phyloP scores from a whole-genome alignment of 768 basidiomycete genomes.

The Tulasnella calospora region DNA sequence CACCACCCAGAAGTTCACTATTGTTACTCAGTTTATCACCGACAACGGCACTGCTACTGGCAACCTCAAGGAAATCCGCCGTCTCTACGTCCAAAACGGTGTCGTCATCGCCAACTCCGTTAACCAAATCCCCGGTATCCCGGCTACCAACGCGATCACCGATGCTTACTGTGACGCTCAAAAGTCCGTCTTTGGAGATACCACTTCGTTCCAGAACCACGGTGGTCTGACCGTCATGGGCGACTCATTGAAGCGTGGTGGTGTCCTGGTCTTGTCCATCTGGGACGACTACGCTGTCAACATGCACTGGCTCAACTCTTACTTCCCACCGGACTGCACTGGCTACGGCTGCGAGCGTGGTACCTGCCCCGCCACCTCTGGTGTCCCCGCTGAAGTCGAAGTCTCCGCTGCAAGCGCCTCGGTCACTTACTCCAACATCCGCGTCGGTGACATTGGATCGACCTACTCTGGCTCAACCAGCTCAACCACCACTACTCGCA shows the following conservation, averaged over 20 bases:
- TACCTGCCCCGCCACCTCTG: conserved; percentile 46
- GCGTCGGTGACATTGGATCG: conserved; percentile 35
- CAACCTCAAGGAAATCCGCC: conserved; percentile 49
- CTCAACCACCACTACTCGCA: background rate
- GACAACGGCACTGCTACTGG: conserved; percentile 45
- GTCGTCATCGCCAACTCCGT: conserved; percentile 49
- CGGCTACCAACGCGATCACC: conserved; percentile 45
- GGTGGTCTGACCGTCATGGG: conserved; percentile 43
- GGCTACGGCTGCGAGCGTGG: conserved; percentile 46
- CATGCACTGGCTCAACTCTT: conserved; percentile 47
- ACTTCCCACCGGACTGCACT: conserved; percentile 42
- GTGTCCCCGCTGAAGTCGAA: conserved; percentile 46
- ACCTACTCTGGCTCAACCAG: background rate
- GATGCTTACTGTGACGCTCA: conserved; percentile 46
- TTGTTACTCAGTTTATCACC: conserved; percentile 57
- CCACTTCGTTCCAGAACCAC: conserved; percentile 40
- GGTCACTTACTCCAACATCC: conserved; percentile 54
- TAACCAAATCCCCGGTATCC: conserved; percentile 45
- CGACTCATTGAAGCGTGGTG: conserved; percentile 40
- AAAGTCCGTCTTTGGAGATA: conserved; percentile 46
- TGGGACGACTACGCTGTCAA: conserved; percentile 54
- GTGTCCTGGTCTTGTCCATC: conserved; percentile 48
- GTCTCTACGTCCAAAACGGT: conserved; percentile 44
- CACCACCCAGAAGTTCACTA: conserved; percentile 49
- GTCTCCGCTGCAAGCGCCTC: conserved; percentile 38